Evolutionary conservation across 2,329 filamentous ascomycete species (phyloP).

Genomic region (Tolypocladium nubicola): DNA sequence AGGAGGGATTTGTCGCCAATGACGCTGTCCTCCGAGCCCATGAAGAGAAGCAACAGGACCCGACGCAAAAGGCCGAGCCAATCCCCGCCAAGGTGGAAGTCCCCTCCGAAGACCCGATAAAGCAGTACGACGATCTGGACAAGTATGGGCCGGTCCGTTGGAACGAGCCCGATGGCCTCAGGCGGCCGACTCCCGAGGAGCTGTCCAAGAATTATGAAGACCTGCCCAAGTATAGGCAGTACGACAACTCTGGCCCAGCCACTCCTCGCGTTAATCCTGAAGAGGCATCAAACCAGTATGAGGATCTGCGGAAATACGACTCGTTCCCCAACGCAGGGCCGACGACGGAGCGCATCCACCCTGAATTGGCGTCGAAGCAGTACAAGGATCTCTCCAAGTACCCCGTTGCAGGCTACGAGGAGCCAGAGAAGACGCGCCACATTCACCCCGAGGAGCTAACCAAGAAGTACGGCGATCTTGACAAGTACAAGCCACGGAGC

Average conservation of each 20-base stretch:
- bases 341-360: constrained; percentile 12
- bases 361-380: constrained; percentile 20
- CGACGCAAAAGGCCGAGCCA: constrained; percentile 5
- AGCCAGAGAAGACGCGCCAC: constrained; percentile 12
- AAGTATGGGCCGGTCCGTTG: constrained; percentile 23
- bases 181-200: constrained; percentile 22
- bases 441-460: constrained; percentile 27
- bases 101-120: constrained; percentile 21
- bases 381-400: constrained; percentile 23
- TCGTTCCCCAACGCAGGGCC: constrained; percentile 14
- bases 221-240: constrained; percentile 9
- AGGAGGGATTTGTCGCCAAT: constrained; percentile 1
- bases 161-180: constrained; percentile 26
- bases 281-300: constrained; percentile 25
- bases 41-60: constrained; percentile 5
- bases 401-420: constrained; percentile 17
- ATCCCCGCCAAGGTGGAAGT: constrained; percentile 8
- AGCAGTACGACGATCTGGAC: constrained; percentile 27
- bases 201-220: constrained; percentile 26
- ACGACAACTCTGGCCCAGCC: constrained; percentile 15
- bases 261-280: constrained; percentile 17
- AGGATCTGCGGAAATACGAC: constrained; percentile 23
- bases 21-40: constrained; percentile 7
- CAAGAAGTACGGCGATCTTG: constrained; percentile 30
- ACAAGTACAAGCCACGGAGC: constrained; percentile 23